Conservation (phyloP, 2,329 filamentous ascomycete species). For the Nigrospora oryzae region DNA sequence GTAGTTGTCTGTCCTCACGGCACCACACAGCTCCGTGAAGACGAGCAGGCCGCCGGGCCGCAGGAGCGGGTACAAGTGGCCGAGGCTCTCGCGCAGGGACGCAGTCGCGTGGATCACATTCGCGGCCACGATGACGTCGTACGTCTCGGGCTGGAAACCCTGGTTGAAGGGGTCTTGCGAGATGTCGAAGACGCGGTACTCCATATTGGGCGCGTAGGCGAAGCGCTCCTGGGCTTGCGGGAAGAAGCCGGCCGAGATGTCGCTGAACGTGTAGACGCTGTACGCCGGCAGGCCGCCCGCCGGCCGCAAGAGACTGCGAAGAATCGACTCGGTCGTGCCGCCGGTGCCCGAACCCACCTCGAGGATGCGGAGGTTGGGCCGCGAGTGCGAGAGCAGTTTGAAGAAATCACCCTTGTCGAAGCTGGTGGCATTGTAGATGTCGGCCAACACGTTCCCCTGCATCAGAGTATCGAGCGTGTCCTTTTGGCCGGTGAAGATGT, state of each 20-base stretch:
- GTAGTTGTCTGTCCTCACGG: slow-evolving; percentile 14
- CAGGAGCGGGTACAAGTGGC: slow-evolving; percentile 16
- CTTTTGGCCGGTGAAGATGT: slow-evolving; percentile 12
- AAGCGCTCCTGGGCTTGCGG: slow-evolving; percentile 15
- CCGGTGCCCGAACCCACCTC: slow-evolving; percentile 18
- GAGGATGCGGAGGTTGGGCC: slow-evolving; percentile 8
- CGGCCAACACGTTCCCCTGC: slow-evolving; percentile 17
- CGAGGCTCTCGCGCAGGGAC: slow-evolving; percentile 10
- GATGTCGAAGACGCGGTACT: slow-evolving; percentile 20
- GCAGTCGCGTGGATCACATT: slow-evolving; percentile 20
- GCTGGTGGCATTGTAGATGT: slow-evolving; percentile 16
- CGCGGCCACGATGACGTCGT: slow-evolving; percentile 19
- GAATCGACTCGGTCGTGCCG: slow-evolving; percentile 15
- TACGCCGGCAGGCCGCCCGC: slow-evolving; percentile 11
- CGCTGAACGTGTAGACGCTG: slow-evolving; percentile 14
- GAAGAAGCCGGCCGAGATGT: slow-evolving; percentile 18
- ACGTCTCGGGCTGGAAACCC: slow-evolving; percentile 17
- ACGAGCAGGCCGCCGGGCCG: slow-evolving; percentile 20
- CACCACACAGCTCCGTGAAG: slow-evolving; percentile 17
- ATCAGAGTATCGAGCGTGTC: slow-evolving; percentile 21
- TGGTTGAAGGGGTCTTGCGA: slow-evolving; percentile 17
- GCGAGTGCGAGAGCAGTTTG: slow-evolving; percentile 7
- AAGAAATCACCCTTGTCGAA: slow-evolving; percentile 13
- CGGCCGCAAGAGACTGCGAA: slow-evolving; percentile 9
- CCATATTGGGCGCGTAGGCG: slow-evolving; percentile 12